These are phyloP conservation scores for Penicillium hesseltinei DNA, from an alignment of 2,329 filamentous ascomycete species.

Conservation along the genomic window DNA sequence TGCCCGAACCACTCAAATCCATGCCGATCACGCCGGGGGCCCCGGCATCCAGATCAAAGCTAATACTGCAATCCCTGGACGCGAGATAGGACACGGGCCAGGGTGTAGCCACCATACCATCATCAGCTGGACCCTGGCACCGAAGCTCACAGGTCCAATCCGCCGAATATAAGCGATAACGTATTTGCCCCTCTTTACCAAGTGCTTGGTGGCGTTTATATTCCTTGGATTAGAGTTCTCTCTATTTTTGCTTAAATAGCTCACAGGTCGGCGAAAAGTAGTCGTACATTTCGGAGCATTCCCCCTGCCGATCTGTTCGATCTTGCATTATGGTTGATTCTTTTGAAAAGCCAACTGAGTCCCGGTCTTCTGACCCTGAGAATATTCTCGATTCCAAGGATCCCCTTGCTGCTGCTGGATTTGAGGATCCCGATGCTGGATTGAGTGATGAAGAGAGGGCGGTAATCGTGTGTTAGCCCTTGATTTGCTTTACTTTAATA, in stretches of 20 bases:
- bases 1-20: not conserved
- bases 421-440: slow-evolving; percentile 61
- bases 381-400: slow-evolving; percentile 9
- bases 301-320: not conserved
- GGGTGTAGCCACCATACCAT: not conserved
- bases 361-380: slow-evolving; percentile 23
- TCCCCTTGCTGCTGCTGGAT: slow-evolving; percentile 14
- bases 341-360: slow-evolving; percentile 12
- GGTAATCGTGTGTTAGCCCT: slow-evolving; percentile 52
- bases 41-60: slow-evolving; percentile 9
- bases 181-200: slow-evolving; percentile 5
- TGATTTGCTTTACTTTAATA: too few species aligned
- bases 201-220: not conserved
- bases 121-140: not conserved
- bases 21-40: not conserved
- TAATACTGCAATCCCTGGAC: slow-evolving; percentile 9
- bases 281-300: not conserved
- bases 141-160: not conserved
- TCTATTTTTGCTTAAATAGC: not conserved
- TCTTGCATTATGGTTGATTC: slow-evolving; percentile 10
- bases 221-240: not conserved
- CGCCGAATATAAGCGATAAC: slow-evolving; percentile 8
- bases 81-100: not conserved
- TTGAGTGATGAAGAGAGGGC: slow-evolving; percentile 62
- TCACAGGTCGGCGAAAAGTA: not conserved